Conservation (phyloP, 768 basidiomycete species). For the Pleurotus salmoneostramineus region DNA sequence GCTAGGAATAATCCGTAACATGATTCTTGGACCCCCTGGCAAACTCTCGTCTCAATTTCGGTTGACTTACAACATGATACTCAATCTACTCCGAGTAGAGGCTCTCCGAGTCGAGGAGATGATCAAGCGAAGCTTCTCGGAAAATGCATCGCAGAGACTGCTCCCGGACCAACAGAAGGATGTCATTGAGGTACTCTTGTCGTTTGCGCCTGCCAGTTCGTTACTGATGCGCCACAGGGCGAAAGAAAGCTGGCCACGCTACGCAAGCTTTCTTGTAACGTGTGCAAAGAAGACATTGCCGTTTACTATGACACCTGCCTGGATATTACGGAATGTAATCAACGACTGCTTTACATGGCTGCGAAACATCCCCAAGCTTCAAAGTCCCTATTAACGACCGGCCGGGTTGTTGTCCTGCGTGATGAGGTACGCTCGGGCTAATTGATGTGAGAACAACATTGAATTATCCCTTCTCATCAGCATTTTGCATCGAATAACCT, state of each 20-base stretch:
- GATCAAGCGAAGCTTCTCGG: constrained; percentile 99
- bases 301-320: constrained; percentile 70
- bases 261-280: constrained; percentile 60
- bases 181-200: constrained; percentile 65
- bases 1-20: constrained; percentile 72
- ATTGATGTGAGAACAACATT: not conserved
- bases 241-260: constrained; percentile 65
- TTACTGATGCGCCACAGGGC: constrained; percentile 40
- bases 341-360: constrained; percentile 57
- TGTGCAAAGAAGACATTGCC: constrained; percentile 72
- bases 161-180: constrained; percentile 92
- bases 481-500: constrained; percentile 70
- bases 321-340: constrained; percentile 61
- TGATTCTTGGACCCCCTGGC: constrained; percentile 94
- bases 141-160: constrained; percentile 90
- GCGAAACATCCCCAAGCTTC: constrained; percentile 55
- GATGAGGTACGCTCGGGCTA: constrained; percentile 57
- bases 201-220: constrained; percentile 3
- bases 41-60: constrained; percentile 95
- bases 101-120: constrained; percentile 97
- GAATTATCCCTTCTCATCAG: constrained; percentile 31
- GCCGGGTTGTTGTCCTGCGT: constrained; percentile 80
- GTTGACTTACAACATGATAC: constrained; percentile 98
- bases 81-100: constrained; percentile 94
- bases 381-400: constrained; percentile 64